Evolutionary conservation across 495 filamentous ascomycete genomes (phyloP).

Genomic region (Neurospora sp.): DNA sequence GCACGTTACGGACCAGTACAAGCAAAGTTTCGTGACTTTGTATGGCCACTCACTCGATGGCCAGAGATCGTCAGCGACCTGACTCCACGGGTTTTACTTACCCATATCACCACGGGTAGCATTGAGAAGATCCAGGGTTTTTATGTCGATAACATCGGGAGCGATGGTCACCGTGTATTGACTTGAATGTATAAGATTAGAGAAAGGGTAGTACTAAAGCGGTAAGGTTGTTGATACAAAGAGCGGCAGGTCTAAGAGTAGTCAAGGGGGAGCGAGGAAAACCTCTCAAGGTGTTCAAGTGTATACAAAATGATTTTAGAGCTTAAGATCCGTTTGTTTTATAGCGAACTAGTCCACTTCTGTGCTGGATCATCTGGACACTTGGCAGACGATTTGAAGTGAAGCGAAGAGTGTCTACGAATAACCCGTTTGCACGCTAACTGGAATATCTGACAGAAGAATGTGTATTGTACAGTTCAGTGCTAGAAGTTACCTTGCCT

Average conservation of each 20-base stretch:
- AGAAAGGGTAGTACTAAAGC: background rate
- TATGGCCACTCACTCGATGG: background rate
- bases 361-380: background rate
- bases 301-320: background rate
- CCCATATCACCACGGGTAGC: background rate
- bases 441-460: background rate
- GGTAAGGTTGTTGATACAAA: background rate
- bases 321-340: background rate
- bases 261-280: background rate
- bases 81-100: background rate
- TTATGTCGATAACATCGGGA: background rate
- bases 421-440: background rate
- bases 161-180: background rate
- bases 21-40: background rate
- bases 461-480: background rate
- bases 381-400: background rate
- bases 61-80: background rate
- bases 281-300: background rate
- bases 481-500: too few species aligned
- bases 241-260: background rate
- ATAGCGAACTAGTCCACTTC: background rate
- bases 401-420: background rate
- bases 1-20: background rate
- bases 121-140: background rate
- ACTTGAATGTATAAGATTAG: background rate